Conservation (phyloP, 2,329 filamentous ascomycete genomes). For the Thelonectria olida region DNA sequence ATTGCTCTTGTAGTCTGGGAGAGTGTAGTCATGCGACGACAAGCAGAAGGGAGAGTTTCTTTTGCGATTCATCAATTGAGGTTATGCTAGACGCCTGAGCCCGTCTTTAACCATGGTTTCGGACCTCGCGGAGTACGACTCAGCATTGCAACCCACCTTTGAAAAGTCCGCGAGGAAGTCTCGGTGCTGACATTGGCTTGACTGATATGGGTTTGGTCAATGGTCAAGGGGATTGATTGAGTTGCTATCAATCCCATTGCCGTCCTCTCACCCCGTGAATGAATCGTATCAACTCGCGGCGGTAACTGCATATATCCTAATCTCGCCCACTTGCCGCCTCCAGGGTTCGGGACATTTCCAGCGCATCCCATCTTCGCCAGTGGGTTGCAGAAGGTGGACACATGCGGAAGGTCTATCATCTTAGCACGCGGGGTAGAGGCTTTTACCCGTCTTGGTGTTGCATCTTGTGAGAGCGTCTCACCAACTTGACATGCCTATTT, state of each 20-base stretch:
- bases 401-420: not conserved
- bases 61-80: not conserved
- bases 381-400: not conserved
- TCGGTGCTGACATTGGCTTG: not conserved
- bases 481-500: not conserved
- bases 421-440: conserved; percentile 2
- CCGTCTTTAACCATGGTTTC: not conserved
- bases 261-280: too few relatives aligned
- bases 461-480: not conserved
- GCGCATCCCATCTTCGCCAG: not conserved
- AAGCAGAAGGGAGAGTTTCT: not conserved
- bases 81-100: not conserved
- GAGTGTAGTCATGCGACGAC: not conserved
- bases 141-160: not conserved
- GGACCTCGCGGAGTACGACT: not conserved
- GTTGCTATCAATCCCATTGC: too few relatives aligned
- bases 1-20: not conserved
- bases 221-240: too few relatives aligned
- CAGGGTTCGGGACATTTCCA: not conserved
- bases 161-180: not conserved
- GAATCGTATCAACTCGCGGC: too few relatives aligned
- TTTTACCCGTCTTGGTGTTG: conserved; percentile 14
- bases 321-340: not conserved
- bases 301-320: too few relatives aligned
- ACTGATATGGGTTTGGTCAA: not conserved